Base-by-base conservation (phyloP, 257 asterid species). In the Cruciata laevipes region DNA sequence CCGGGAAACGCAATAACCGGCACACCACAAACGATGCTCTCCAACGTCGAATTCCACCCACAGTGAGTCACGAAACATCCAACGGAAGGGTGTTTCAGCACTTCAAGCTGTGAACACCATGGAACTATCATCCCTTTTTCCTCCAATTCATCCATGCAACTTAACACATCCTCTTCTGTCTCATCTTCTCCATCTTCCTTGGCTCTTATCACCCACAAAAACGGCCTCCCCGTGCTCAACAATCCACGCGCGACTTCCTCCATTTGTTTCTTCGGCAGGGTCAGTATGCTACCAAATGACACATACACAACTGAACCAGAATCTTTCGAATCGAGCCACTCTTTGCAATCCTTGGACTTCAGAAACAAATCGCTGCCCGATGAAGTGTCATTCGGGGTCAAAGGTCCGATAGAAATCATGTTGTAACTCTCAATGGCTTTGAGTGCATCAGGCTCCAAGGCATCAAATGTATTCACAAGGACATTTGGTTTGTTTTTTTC, bases 61-160 rank as follows among this genome's bases (percentile, higher is more conserved):
- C 81, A 79, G 5, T 79, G 83, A 0, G 82, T 71, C 1, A 80
- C 17, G 3, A 71, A 80, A 69, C 84, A 80, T 68, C 78, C 84
- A 38, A 80, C 0, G 0, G 84, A 74, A 3, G 78, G 76, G 51
- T 80, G 72, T 30, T 40, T 40, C 6, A 80, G 60, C 0, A 80
- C 84, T 10, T 80, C 74, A 24, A 77, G 38, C 44, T 80, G 85
- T 0, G 85, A 69, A 62, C 85, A 77, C 85, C 85, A 77, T 66
- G 78, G 76, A 16, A 77, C 74, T 44, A 80, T 76, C 64, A 63
- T 77, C 18, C 56, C 84, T 73, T 24, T 68, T 64, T 69, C 51
- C 23, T 73, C 70, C 57, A 74, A 31, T 35, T 74, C 79, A 64
- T 63, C 61, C 61, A 55, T 38, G 49, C 76, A 67, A 33, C 77